phyloP scores from a whole-genome alignment of 75 land plant genomes.

The Chamaecyparis obtusa region DNA sequence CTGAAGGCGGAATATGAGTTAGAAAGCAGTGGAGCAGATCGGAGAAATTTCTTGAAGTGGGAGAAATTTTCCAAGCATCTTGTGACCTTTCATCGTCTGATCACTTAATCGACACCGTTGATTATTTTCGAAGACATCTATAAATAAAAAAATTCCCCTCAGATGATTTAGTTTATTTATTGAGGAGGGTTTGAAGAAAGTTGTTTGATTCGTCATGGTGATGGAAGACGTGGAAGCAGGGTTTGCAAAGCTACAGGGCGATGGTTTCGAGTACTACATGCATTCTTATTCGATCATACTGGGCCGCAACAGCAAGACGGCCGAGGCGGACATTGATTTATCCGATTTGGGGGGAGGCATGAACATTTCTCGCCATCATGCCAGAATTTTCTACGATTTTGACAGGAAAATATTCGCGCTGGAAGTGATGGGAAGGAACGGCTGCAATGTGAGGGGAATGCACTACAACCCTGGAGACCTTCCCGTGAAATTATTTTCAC shows the following conservation, averaged over 20 bases:
- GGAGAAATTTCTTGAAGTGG: too few relatives aligned
- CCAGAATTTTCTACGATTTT: slow-evolving; percentile 97
- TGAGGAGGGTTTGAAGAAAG: not conserved
- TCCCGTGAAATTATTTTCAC: slow-evolving; percentile 90
- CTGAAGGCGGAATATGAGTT: too few relatives aligned
- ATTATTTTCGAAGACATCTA: too few relatives aligned
- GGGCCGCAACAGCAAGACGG: slow-evolving; percentile 90
- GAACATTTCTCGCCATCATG: slow-evolving; percentile 97
- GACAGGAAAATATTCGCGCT: slow-evolving; percentile 85
- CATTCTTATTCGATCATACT: slow-evolving; percentile 94
- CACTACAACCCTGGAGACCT: slow-evolving; percentile 76
- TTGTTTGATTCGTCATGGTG: not conserved
- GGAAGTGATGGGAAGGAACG: slow-evolving; percentile 94
- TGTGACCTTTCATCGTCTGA: too few relatives aligned
- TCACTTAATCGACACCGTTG: too few relatives aligned
- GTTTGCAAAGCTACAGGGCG: slow-evolving; percentile 98
- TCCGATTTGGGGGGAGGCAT: slow-evolving; percentile 89
- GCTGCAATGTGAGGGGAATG: slow-evolving; percentile 84
- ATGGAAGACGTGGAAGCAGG: slow-evolving; percentile 75
- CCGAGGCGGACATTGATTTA: slow-evolving; percentile 91
- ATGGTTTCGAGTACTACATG: slow-evolving; percentile 99
- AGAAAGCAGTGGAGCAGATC: too few relatives aligned
- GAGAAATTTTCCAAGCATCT: too few relatives aligned
- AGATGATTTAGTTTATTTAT: not conserved
- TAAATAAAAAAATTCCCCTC: too few relatives aligned